A percentile compares a stretch with the other conserved stretches of the same genome.
Evolutionary conservation across 208 protist genomes (phyloP).

Genomic region (Leishmania guyanensis): DNA sequence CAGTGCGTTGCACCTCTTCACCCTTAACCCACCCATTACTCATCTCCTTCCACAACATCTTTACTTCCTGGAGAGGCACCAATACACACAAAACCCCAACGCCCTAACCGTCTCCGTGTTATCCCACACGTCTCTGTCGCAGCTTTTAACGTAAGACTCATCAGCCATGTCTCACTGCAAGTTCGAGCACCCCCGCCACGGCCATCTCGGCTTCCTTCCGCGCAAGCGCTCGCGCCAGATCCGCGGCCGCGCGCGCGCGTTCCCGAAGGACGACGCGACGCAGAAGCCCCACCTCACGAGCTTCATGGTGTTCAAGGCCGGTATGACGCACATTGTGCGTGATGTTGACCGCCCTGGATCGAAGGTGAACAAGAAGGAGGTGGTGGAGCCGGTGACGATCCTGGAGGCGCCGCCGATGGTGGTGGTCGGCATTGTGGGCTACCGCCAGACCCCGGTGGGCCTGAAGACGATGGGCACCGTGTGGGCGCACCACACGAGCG

Average conservation of each 20-base stretch:
- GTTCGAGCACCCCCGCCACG: constrained; percentile 98
- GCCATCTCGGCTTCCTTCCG: constrained; percentile 98
- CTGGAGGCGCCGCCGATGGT: constrained; percentile 98
- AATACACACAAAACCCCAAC: no score
- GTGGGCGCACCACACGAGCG: constrained; percentile 97
- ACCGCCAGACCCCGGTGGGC: constrained; percentile 96
- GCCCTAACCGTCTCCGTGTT: no score
- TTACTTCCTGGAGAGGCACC: no score
- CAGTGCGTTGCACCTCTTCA: no score
- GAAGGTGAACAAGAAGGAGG: constrained; percentile 98
- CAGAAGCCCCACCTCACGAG: constrained; percentile 97
- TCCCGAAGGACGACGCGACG: constrained; percentile 96
- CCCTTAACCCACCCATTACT: no score
- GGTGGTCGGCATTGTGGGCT: constrained; percentile 98
- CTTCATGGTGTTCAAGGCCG: constrained; percentile 99
- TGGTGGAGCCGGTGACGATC: constrained; percentile 99
- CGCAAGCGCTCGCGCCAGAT: constrained; percentile 95
- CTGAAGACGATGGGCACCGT: constrained; percentile 98
- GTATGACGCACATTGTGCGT: constrained; percentile 99
- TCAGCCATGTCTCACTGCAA: constrained; percentile 94
- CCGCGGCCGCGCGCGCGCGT: constrained; percentile 93
- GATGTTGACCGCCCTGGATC: constrained; percentile 96
- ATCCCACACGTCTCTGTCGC: no score
- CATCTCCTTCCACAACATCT: no score
- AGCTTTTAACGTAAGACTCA: not conserved